Conservation (phyloP, 306 rosid species). For the Vigna angularis region DNA sequence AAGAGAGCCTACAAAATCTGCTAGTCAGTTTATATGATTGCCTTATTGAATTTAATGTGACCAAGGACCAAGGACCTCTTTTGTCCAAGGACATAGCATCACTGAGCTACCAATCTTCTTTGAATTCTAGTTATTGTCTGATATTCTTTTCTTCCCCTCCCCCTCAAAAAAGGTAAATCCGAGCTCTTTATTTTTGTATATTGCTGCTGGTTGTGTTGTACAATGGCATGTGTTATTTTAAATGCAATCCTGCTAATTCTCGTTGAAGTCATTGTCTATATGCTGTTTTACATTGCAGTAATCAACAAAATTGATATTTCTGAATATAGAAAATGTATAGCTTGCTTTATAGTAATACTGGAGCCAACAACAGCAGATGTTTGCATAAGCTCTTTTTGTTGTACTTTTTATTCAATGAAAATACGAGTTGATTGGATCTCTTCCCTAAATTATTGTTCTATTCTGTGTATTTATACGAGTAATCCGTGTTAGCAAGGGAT, state of each 20-base stretch:
- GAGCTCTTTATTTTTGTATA: slow-evolving; percentile 36
- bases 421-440: neutral
- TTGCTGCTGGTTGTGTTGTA: slow-evolving; percentile 39
- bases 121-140: slow-evolving; percentile 9
- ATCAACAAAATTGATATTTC: no score
- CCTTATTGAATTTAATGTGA: slow-evolving; percentile 25
- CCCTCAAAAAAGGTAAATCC: neutral
- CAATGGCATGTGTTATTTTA: slow-evolving; percentile 44
- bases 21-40: slow-evolving; percentile 44
- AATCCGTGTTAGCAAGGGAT: neutral
- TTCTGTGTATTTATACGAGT: neutral
- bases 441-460: neutral
- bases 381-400: neutral
- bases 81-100: neutral
- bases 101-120: neutral
- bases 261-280: neutral
- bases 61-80: neutral
- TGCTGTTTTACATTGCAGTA: no score
- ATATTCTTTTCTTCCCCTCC: neutral
- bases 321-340: no score
- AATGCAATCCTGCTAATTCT: slow-evolving; percentile 36
- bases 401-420: neutral
- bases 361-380: slow-evolving; percentile 3
- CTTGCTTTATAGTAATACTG: neutral
- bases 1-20: slow-evolving; percentile 48